These are phyloP conservation scores for Amylostereum chailletii DNA, from an alignment of 1,284 basidiomycete species.

Conservation along the genomic window DNA sequence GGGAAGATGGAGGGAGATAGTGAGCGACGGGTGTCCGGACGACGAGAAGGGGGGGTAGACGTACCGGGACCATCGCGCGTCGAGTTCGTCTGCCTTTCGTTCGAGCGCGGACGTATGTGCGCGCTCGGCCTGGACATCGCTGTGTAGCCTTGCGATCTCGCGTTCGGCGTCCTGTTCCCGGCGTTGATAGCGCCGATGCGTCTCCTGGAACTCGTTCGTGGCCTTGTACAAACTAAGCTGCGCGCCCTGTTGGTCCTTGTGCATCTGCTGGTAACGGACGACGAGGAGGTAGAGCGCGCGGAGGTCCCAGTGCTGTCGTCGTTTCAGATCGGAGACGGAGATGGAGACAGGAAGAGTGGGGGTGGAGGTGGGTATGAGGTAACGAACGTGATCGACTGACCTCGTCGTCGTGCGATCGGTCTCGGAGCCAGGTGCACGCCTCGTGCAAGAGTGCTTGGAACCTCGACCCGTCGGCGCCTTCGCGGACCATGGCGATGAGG, in stretches of 20 bases:
- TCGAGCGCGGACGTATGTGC: neutral
- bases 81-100: neutral
- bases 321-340: neutral
- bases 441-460: constrained; percentile 11
- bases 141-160: no score
- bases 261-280: constrained; percentile 13
- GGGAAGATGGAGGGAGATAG: neutral
- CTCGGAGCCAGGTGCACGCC: constrained; percentile 10
- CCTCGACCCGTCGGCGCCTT: constrained; percentile 12
- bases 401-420: constrained; percentile 10
- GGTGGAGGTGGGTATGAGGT: neutral
- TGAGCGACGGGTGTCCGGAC: neutral
- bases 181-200: neutral
- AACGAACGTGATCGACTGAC: neutral
- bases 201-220: constrained; percentile 9
- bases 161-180: no score
- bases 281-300: constrained; percentile 13
- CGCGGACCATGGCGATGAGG: constrained; percentile 12
- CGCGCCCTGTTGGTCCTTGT: constrained; percentile 13
- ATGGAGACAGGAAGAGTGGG: neutral
- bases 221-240: constrained; percentile 8
- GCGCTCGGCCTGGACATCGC: no score
- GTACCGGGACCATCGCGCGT: constrained; percentile 5
- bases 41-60: neutral
- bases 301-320: constrained; percentile 13